Evolutionary conservation across 768 basidiomycete genomes (phyloP).

Genomic region (Termitomyces sp.): DNA sequence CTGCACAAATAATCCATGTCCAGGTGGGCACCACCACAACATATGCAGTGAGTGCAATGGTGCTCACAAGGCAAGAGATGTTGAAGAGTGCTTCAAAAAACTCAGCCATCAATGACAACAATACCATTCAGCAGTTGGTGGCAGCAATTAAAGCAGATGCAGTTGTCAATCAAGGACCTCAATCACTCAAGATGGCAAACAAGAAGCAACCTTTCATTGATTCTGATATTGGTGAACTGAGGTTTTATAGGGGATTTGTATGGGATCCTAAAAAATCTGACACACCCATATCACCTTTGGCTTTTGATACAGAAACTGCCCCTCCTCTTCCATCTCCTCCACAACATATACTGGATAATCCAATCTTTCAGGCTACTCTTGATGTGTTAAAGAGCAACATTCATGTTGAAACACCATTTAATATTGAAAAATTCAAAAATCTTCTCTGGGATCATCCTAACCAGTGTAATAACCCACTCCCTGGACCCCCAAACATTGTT

Average conservation of each 20-base stretch:
- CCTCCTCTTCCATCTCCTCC: not conserved
- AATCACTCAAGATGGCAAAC: no score
- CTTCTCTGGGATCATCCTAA: constrained; percentile 27
- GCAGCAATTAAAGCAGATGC: not conserved
- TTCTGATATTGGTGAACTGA: no score
- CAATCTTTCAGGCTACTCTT: not conserved
- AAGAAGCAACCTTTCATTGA: no score
- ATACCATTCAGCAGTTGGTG: not conserved
- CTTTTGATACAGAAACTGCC: not conserved
- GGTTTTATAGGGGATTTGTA: no score
- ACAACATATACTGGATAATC: not conserved
- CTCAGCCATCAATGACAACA: not conserved
- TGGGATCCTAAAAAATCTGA: no score
- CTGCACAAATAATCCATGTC: not conserved
- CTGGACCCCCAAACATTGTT: no score
- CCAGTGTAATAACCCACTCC: no score
- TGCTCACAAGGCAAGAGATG: not conserved
- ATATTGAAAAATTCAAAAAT: constrained; percentile 20
- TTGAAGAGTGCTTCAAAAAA: not conserved
- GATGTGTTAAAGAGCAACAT: constrained; percentile 3
- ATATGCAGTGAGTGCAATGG: not conserved
- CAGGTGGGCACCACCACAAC: not conserved
- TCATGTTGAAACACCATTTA: constrained; percentile 25
- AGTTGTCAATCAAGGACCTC: no score
- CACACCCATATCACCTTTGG: not conserved